Evolutionary conservation across 116 monocot genomes (phyloP), one percentile per base, ranked within the genome.

Genomic region (Zostera marina): DNA sequence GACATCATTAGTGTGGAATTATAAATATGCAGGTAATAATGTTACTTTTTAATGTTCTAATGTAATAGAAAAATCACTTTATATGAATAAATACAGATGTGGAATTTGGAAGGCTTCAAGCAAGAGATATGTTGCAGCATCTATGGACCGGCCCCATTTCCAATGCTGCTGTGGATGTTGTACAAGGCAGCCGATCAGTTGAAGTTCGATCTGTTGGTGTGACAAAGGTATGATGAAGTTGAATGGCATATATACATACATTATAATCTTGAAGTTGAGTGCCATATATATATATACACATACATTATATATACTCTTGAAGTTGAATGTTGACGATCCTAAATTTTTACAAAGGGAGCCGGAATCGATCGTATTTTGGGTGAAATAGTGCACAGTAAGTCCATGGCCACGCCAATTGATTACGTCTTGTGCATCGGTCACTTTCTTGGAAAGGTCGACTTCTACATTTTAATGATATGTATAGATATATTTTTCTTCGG

Each of bases 101-200:
- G 65, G 94, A 96, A 74, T 96, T 96, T 70, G 94, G 94, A 54
- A 88, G 94, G 65, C 85, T 96, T 61, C 94, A 96, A 72, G 94
- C 94, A 53, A 82, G 94, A 59, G 94, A 96, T 68, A 88, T 96
- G 94, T 58, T 96, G 5, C 94, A 96, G 41, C 94, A 96, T 76
- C 52, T 96, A 41, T 96, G 94, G 94, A 96, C 94, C 9, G 94
- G 94, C 3, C 94, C 94, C n/a, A 96, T 96, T 60, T 96, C 94
- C 21, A 96, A 96, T 80, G 88, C 88, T 26, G 88, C 88, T 20
- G 88, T 96, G 19, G 94, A 96, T 72, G 94, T 96, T 54, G 88
- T 96, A 56, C 94, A 96, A 74, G 94, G 94, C 44, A 88, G 94
- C 48, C 77, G 94, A 45, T 88, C 94, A n/a, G 88, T 96, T 72